These are phyloP conservation scores for Schizothecium vesticola DNA, from an alignment of 495 filamentous ascomycete species.

Conservation along the genomic window DNA sequence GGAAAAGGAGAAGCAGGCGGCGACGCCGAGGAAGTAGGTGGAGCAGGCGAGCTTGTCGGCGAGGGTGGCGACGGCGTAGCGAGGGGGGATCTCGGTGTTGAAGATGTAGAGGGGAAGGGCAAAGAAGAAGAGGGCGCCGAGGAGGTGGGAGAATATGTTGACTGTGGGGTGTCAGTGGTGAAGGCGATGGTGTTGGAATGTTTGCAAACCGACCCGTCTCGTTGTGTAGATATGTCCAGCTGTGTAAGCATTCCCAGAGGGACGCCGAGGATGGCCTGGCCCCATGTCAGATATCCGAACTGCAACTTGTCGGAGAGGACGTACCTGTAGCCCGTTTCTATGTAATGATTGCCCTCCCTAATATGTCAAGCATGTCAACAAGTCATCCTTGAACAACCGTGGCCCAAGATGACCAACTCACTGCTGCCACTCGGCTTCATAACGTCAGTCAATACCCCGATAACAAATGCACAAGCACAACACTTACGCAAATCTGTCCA, in stretches of 20 bases:
- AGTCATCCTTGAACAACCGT: background rate
- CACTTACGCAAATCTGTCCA: background rate
- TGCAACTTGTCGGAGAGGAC: background rate
- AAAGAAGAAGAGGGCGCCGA: slow-evolving; percentile 45
- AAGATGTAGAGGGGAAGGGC: slow-evolving; percentile 36
- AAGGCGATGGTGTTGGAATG: background rate
- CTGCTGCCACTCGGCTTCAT: background rate
- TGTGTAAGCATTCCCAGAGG: slow-evolving; percentile 28
- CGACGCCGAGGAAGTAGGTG: slow-evolving; percentile 46
- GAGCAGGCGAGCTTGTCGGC: slow-evolving; percentile 42
- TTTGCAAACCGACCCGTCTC: slow-evolving; percentile 31
- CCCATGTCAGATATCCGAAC: background rate
- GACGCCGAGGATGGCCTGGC: slow-evolving; percentile 14
- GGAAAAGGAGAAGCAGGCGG: slow-evolving; percentile 48
- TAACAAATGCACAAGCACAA: fast-evolving
- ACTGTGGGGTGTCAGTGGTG: slow-evolving; percentile 23
- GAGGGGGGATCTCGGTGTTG: slow-evolving; percentile 25
- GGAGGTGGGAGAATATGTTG: slow-evolving; percentile 48
- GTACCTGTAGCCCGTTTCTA: background rate
- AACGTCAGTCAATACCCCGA: background rate
- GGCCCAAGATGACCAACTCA: background rate
- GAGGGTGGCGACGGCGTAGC: slow-evolving; percentile 26
- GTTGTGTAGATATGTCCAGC: slow-evolving; percentile 43
- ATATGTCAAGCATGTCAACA: background rate
- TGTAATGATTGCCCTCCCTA: slow-evolving; percentile 7